phyloP scores from a whole-genome alignment of 257 asterid species.

The Gentiana straminea region DNA sequence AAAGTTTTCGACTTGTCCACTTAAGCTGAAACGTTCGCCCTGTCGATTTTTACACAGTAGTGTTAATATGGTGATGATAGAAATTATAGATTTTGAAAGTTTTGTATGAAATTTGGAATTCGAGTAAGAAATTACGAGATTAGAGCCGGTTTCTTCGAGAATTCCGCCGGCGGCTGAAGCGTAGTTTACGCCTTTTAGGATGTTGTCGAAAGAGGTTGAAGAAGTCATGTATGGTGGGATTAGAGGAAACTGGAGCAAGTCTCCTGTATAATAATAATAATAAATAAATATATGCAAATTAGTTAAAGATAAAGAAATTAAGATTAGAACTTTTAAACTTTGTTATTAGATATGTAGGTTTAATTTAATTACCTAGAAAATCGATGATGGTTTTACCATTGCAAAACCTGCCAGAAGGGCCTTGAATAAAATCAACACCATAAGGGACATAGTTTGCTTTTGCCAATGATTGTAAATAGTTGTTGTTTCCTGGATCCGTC shows the following conservation, averaged over 20 bases:
- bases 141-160: constrained; percentile 59
- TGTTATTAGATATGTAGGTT: background rate
- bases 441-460: constrained; percentile 69
- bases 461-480: constrained; percentile 46
- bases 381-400: constrained; percentile 58
- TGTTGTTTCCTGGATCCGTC: constrained; percentile 66
- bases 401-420: constrained; percentile 71
- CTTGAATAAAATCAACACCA: constrained; percentile 46
- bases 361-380: constrained; percentile 28
- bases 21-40: constrained; percentile 65
- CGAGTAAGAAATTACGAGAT: constrained; percentile 24
- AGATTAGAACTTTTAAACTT: background rate
- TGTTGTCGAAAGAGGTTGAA: constrained; percentile 15
- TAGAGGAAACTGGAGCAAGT: constrained; percentile 29
- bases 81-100: too few relatives aligned
- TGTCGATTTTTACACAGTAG: constrained; percentile 1
- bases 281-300: background rate
- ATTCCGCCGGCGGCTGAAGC: constrained; percentile 82
- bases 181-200: constrained; percentile 52
- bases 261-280: constrained; percentile 22
- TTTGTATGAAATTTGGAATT: too few relatives aligned
- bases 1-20: constrained; percentile 37
- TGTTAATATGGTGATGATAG: background rate
- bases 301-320: background rate
- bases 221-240: constrained; percentile 43